These are phyloP conservation scores for Dryas integrifolia DNA, from an alignment of 331 rosid genomes.

Conservation along the genomic window DNA sequence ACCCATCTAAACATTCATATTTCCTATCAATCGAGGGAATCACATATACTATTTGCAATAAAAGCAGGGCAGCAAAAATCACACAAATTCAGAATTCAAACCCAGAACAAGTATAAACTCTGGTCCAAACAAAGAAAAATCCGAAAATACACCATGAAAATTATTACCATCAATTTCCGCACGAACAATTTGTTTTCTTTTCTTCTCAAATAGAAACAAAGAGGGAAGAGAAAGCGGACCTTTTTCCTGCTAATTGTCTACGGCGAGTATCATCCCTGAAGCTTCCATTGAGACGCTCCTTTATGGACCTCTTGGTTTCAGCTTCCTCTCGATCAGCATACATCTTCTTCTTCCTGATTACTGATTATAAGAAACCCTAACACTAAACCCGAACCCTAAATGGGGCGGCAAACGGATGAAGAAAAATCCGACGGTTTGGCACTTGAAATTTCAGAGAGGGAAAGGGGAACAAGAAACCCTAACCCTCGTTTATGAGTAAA, in stretches of 20 bases:
- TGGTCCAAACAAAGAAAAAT: neutral
- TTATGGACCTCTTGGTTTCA: constrained; percentile 68
- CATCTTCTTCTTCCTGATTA: constrained; percentile 38
- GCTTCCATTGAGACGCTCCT: constrained; percentile 84
- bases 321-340: constrained; percentile 88
- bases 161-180: neutral
- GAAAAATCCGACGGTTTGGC: constrained; percentile 16
- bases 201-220: neutral
- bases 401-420: constrained; percentile 8
- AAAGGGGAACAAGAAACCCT: constrained; percentile 40
- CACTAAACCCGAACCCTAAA: constrained; percentile 20
- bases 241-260: constrained; percentile 67
- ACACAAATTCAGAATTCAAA: neutral
- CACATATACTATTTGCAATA: neutral
- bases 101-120: neutral
- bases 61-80: neutral
- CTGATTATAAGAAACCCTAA: neutral
- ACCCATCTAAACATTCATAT: neutral
- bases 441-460: neutral
- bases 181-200: neutral
- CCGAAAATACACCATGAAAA: neutral
- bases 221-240: constrained; percentile 39
- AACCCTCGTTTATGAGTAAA: constrained; percentile 3
- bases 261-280: constrained; percentile 43
- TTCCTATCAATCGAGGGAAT: neutral